Base-by-base conservation (phyloP, 78 protist genomes). In the Dictyostelium brefeldianum region DNA sequence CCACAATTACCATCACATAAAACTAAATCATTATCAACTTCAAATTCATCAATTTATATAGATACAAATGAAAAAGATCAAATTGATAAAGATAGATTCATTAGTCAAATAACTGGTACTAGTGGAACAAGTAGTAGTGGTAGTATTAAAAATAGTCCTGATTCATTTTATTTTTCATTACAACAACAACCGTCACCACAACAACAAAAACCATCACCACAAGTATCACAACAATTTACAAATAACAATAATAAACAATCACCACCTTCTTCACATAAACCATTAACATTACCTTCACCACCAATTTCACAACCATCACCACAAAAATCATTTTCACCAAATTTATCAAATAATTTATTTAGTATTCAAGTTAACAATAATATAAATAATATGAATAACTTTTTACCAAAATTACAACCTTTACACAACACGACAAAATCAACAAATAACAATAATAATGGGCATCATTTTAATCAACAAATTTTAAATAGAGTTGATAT, bases 131-230 rank as follows among this genome's bases (percentile, higher is more conserved):
- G 69, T 59, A 29, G 69, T 59, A 22, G 69, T 59, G 25, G 69
- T 22, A 59, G 69, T 59, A 59, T 29, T 4, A 59, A 59, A 31
- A 59, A 59, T 59, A 59, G 69, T 59, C 69, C 69, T 6, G 69
- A 59, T 22, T 59, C 69, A 59, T 59, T 59, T 59, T 59, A 59
- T 59, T 59, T 22, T 59, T 22, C 17, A 17, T 15, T 20, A 0
- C 64, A 56, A 20, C 65, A 57, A 15, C 65, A 57, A 2, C 65
- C 17, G 8, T 29, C n/a, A 9, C 65, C 17, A 8, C 65, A 57
- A n/a, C 69, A 59, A 59, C 69, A 59, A 59, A 59, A 59, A 59
- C 69, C n/a, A 59, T 59, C 69, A 59, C 69, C 69, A 59, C 69
- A 59, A 36, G 1, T 36, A 36, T 36, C 43, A 36, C 43, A 36